Base-by-base conservation (phyloP, 352 stramenopile species). In the Phytophthora sp. region DNA sequence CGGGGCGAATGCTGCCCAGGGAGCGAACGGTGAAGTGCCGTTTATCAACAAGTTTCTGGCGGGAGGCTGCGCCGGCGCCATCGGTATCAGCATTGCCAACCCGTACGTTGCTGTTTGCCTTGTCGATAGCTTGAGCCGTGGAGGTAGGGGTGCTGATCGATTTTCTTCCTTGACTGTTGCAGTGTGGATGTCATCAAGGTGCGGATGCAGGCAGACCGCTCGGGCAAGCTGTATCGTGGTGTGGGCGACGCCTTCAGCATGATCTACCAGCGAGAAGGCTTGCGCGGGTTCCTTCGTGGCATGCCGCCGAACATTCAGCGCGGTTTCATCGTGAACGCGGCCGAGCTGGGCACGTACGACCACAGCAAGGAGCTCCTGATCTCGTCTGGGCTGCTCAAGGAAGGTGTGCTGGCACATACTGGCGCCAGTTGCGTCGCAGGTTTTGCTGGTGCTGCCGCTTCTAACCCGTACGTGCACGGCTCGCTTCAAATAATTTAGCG, bases 181-280 rank as follows among this genome's bases (percentile, higher is more conserved):
- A 94, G 86, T 12, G 77, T 94, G 50, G 88, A 96, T 62, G 88
- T 96, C 35, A 93, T 96, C 66, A 96, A 96, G 67, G 84, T 95
- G 39, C 85, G 84, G 3, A 94, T 96, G 84, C 88, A 96, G 56
- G 82, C 82, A 0, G 80, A 92, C 48, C 82, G 84, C 23, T 74
- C 84, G 3, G 86, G 84, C 15, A 82, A 72, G 34, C 53, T 93
- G 18, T 93, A 94, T 46, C 80, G 82, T 44, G 79, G 81, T 37
- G 76, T 95, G 2, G 66, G 77, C 17, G 76, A 94, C 32, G 85
- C 85, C 10, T 82, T 92, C 42, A 66, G 52, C 18, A 86, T 76
- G 51, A 92, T 96, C 50, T 95, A 90, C 68, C 64, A 81, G 46
- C 75, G 80, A 3, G 87, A 94, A 65, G 87, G 87, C 2, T 30